Conservation (phyloP, 805 yeast species). For the Monosporozyma unispora region DNA sequence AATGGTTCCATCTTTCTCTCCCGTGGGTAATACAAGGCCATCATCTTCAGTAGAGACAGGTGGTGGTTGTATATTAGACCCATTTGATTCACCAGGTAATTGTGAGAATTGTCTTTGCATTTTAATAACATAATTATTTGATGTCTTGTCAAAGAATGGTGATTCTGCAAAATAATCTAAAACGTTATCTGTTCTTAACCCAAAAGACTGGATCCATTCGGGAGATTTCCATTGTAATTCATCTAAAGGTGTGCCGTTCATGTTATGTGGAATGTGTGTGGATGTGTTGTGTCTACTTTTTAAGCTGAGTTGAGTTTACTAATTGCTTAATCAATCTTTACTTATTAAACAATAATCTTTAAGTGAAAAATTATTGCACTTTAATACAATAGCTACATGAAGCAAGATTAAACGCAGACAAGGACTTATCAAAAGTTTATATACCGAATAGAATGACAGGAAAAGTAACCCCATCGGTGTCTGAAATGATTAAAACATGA, state of each 20-base stretch:
- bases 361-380: neutral
- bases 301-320: neutral
- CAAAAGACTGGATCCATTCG: conserved; percentile 90
- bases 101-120: conserved; percentile 82
- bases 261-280: neutral
- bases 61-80: neutral
- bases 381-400: neutral
- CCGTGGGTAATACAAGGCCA: neutral
- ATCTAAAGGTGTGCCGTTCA: conserved; percentile 40
- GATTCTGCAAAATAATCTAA: conserved; percentile 88
- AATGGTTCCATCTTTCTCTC: neutral
- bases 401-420: neutral
- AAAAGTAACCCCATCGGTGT: no score
- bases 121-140: conserved; percentile 87
- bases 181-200: conserved; percentile 80
- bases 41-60: neutral
- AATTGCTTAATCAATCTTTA: neutral
- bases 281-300: neutral
- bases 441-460: no score
- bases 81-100: conserved; percentile 9
- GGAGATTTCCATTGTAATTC: conserved; percentile 97
- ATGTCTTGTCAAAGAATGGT: conserved; percentile 89
- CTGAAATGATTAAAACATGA: no score
- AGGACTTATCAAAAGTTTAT: neutral
- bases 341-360: neutral